These are phyloP conservation scores for Nitzschia sp. DNA, from an alignment of 108 stramenopile genomes.

Conservation along the genomic window DNA sequence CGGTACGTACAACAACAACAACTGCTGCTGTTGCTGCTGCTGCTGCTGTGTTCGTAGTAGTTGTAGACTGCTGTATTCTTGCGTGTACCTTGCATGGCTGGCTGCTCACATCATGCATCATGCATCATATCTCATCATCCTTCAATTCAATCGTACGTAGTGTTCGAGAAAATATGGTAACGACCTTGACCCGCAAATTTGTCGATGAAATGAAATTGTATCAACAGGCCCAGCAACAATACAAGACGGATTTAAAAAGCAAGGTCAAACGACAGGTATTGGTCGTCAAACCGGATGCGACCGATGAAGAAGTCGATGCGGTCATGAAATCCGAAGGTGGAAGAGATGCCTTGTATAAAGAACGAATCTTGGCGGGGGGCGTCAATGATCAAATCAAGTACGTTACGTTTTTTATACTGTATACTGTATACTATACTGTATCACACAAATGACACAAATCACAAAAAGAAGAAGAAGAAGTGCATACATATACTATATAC, in stretches of 20 bases:
- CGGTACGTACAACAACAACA: conserved; percentile 51
- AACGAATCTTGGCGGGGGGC: conserved; percentile 84
- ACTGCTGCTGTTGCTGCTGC: too few relatives aligned
- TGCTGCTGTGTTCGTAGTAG: too few relatives aligned
- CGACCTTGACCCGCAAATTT: conserved; percentile 95
- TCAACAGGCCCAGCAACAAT: conserved; percentile 94
- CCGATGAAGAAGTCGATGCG: conserved; percentile 94
- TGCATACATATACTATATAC: too few relatives aligned
- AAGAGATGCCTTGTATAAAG: conserved; percentile 76
- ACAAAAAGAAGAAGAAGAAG: too few relatives aligned
- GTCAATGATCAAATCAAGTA: conserved; percentile 91
- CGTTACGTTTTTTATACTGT: conserved; percentile 17
- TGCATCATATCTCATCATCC: not conserved
- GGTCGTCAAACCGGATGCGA: conserved; percentile 96
- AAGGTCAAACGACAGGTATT: conserved; percentile 95
- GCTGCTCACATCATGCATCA: not conserved
- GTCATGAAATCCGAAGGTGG: conserved; percentile 94
- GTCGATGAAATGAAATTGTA: conserved; percentile 98
- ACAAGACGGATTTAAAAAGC: conserved; percentile 94
- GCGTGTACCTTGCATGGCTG: not conserved
- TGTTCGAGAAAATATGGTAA: conserved; percentile 89
- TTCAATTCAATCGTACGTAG: conserved; percentile 30
- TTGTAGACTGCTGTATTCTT: too few relatives aligned
- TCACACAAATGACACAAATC: too few relatives aligned
- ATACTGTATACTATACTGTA: too few relatives aligned